Conservation (phyloP, 2,329 filamentous ascomycete species). For the Boeremia lycopersici region DNA sequence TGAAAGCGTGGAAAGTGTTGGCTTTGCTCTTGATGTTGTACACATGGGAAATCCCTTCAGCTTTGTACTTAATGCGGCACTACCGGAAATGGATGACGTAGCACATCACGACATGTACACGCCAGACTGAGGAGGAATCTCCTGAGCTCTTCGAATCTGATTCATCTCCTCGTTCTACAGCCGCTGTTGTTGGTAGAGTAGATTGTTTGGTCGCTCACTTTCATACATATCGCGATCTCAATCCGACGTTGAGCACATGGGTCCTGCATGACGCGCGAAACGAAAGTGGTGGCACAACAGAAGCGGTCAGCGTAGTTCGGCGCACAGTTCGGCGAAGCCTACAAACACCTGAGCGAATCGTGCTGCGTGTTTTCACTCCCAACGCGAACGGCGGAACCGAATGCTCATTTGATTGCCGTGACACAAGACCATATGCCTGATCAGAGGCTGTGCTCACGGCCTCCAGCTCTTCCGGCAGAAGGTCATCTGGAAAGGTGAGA, state of each 20-base stretch:
- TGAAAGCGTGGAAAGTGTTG: neutral
- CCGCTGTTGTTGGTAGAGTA: neutral
- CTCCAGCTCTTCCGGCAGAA: neutral
- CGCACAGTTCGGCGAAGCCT: slow-evolving; percentile 17
- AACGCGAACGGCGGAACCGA: neutral
- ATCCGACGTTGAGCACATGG: neutral
- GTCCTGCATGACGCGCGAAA: slow-evolving; percentile 1
- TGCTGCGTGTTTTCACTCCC: neutral
- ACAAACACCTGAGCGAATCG: slow-evolving; percentile 1
- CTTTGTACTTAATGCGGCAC: slow-evolving; percentile 11
- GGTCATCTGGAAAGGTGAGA: neutral
- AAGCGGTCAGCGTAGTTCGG: slow-evolving; percentile 8
- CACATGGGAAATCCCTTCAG: neutral
- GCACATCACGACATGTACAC: slow-evolving; percentile 5
- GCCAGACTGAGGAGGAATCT: neutral
- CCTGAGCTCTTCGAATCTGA: neutral
- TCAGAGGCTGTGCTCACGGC: slow-evolving; percentile 1
- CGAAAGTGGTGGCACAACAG: slow-evolving; percentile 5
- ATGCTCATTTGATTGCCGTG: neutral
- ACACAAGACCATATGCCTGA: slow-evolving; percentile 6
- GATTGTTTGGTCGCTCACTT: neutral
- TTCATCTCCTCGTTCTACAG: neutral
- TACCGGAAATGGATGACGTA: slow-evolving; percentile 15
- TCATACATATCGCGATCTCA: neutral
- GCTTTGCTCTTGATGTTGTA: neutral